phyloP scores from a whole-genome alignment of 73 alveolate genomes.

The Blepharisma japonicum region DNA sequence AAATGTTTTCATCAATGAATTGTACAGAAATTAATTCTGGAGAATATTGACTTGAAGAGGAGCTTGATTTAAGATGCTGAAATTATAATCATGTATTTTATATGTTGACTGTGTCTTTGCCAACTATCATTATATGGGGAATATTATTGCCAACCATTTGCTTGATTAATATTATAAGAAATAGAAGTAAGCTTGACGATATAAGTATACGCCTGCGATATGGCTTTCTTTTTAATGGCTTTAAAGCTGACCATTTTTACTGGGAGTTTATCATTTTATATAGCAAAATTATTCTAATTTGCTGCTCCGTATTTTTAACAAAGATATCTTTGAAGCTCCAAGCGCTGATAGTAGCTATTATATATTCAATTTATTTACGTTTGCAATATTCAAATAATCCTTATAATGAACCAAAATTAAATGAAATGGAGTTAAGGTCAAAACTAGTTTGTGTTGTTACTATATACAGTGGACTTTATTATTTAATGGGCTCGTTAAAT shows the following conservation, averaged over 20 bases:
- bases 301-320: constrained; percentile 32
- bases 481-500: neutral
- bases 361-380: neutral
- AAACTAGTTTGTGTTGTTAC: constrained; percentile 9
- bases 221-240: no score
- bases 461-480: constrained; percentile 33
- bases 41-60: constrained; percentile 39
- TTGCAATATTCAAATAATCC: constrained; percentile 5
- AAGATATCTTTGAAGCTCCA: neutral
- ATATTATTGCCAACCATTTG: no score
- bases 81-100: neutral
- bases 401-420: neutral
- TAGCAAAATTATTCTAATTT: constrained; percentile 41
- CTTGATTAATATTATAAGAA: no score
- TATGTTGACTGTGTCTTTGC: no score
- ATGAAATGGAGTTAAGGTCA: constrained; percentile 24
- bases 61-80: no score
- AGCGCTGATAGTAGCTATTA: no score
- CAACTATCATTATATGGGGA: no score
- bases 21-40: no score
- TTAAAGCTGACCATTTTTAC: no score
- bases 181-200: no score
- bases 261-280: constrained; percentile 31
- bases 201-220: no score
- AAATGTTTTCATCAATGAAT: no score